Conservation (phyloP, 2,329 filamentous ascomycete genomes). For the Fusarium dlaminii region DNA sequence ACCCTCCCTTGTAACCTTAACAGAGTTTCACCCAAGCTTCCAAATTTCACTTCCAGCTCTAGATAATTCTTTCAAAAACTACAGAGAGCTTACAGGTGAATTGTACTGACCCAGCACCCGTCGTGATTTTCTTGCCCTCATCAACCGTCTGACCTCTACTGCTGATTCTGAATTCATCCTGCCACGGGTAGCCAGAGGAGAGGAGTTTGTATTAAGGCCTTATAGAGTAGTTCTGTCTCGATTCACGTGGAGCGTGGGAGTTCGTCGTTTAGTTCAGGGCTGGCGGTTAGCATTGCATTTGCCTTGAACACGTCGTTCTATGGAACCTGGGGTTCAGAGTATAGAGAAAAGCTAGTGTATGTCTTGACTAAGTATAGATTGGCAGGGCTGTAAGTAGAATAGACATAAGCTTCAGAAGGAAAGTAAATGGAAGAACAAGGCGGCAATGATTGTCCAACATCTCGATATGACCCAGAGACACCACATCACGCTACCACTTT, state of each 20-base stretch:
- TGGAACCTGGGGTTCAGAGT: not conserved
- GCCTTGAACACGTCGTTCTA: not conserved
- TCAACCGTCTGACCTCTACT: too few relatives aligned
- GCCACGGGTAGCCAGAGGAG: too few relatives aligned
- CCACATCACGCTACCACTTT: not conserved
- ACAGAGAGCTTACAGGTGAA: too few relatives aligned
- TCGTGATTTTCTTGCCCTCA: too few relatives aligned
- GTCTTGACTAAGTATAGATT: not conserved
- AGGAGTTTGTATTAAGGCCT: too few relatives aligned
- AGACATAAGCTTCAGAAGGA: not conserved
- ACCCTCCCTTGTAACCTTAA: not conserved
- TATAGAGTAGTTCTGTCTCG: too few relatives aligned
- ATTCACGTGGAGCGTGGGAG: rapidly evolving
- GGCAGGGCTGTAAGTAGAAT: rapidly evolving
- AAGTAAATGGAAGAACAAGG: not conserved
- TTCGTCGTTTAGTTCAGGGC: not conserved
- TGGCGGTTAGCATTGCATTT: too few relatives aligned
- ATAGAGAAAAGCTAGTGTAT: too few relatives aligned
- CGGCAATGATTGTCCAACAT: not conserved
- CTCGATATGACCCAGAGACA: not conserved
- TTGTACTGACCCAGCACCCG: too few relatives aligned
- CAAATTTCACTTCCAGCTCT: too few relatives aligned
- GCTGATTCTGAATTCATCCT: too few relatives aligned
- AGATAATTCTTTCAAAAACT: too few relatives aligned
- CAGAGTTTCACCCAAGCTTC: not conserved